Evolutionary conservation across 208 protist species (phyloP), one percentile per base, ranked within the genome.

Genomic region (Phytomonas francai): DNA sequence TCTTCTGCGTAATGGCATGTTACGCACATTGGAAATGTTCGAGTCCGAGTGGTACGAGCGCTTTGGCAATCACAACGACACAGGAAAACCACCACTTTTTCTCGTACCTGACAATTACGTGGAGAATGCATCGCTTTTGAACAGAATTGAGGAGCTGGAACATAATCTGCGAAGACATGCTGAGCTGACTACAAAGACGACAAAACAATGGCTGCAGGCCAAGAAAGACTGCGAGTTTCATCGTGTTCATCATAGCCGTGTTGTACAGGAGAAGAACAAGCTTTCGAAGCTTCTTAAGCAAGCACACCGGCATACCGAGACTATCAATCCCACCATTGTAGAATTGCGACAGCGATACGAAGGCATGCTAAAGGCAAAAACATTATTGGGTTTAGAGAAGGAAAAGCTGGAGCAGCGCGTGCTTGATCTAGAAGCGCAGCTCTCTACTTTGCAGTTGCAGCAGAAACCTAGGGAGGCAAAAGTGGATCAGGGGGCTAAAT

Each of bases 151-250:
- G 65, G 61, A 81, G 2, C 79, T 95, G 25, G 85, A 92, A 73
- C 73, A 87, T 39, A 81, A 95, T 33, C 78, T 97, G 67, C 80
- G 83, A 39, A 73, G 92, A 63, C 83, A 91, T 73, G 89, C 85
- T 0, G 82, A 95, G 73, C 74, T 92, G 11, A 90, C 81, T 12
- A 88, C 87, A 31, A 83, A 87, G 51, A 68, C 88, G 3, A 94
- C 76, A 34, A 78, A 81, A 68, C 80, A 88, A 69, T 96, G 83
- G 81, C 67, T 91, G 31, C 82, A 88, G 70, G 72, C 92, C 25
- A 86, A 89, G 63, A 94, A 95, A 62, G 91, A 97, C 36, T 80
- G 88, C 45, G 92, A 96, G 65, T 96, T 91, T 69, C 94, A 97
- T 74, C 84, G 89, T 39, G 76, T 80, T 57, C 90, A 81, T 63